These are phyloP conservation scores for Aegilops speltoides DNA, from an alignment of 176 grass and related monocot species.

Conservation along the genomic window DNA sequence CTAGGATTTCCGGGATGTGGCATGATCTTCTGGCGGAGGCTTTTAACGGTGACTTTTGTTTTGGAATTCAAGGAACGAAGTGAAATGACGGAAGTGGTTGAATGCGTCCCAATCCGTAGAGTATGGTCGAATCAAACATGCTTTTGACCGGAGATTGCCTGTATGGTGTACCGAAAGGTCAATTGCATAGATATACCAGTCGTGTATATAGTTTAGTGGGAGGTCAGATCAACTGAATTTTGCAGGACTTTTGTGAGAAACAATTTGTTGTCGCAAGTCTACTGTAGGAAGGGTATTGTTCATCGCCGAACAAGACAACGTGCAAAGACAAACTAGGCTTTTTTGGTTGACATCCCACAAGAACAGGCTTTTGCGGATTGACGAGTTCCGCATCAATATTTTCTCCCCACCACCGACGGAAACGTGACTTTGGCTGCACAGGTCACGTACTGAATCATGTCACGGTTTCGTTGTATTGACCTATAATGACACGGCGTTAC, in stretches of 20 bases:
- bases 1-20: background rate
- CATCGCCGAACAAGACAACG: background rate
- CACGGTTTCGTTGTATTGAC: constrained; percentile 3
- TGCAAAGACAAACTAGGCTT: background rate
- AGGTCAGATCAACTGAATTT: background rate
- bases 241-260: background rate
- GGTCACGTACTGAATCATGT: background rate
- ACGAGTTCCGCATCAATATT: background rate
- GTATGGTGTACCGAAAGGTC: background rate
- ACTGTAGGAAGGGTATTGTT: background rate
- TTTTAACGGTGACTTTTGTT: background rate
- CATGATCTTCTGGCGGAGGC: background rate
- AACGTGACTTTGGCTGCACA: constrained; percentile 6
- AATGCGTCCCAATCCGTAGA: background rate
- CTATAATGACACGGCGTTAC: background rate
- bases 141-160: background rate
- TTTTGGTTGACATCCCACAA: background rate
- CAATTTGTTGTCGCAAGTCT: background rate
- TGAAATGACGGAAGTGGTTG: background rate
- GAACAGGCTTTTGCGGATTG: background rate
- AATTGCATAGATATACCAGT: background rate
- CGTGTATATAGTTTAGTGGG: background rate
- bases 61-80: background rate
- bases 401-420: constrained; percentile 18
- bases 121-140: constrained; percentile 15